phyloP scores from a whole-genome alignment of 208 protist species.

The Strigomonas culicis region DNA sequence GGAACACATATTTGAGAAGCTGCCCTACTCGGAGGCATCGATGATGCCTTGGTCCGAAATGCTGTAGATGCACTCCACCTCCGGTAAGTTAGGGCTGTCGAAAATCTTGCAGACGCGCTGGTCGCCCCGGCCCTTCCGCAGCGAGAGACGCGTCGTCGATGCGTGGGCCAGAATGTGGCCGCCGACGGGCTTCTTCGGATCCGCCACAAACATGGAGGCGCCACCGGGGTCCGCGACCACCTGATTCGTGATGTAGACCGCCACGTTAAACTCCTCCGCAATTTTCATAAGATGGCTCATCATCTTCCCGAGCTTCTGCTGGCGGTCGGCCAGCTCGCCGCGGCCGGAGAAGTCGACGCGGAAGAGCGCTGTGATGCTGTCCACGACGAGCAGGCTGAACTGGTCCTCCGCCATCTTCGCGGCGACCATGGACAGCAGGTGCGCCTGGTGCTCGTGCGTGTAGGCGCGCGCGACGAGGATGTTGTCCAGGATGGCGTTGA shows the following conservation, averaged over 20 bases:
- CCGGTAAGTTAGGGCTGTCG: constrained; percentile 97
- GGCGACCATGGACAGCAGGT: constrained; percentile 88
- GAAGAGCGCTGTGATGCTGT: constrained; percentile 99
- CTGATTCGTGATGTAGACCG: constrained; percentile 99
- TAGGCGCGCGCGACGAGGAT: constrained; percentile 97
- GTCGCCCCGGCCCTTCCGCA: constrained; percentile 97
- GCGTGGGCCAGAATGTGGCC: constrained; percentile 99
- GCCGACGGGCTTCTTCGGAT: constrained; percentile 98
- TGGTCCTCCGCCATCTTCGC: constrained; percentile 92
- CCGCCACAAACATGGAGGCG: constrained; percentile 95
- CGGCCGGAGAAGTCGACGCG: constrained; percentile 97
- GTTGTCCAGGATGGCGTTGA: constrained; percentile 93
- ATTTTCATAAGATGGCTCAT: constrained; percentile 95
- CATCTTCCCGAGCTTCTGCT: constrained; percentile 93
- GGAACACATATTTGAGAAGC: too few relatives aligned
- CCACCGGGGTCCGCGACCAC: constrained; percentile 98
- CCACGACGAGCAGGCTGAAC: constrained; percentile 95
- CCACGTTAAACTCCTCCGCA: constrained; percentile 98
- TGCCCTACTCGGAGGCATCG: constrained; percentile 85
- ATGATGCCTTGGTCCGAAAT: constrained; percentile 96
- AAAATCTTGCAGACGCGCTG: constrained; percentile 98
- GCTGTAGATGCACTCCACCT: constrained; percentile 94
- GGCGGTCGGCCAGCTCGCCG: constrained; percentile 96
- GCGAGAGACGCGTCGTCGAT: constrained; percentile 93
- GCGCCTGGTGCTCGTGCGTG: constrained; percentile 94